Evolutionary conservation across 2,329 filamentous ascomycete species (phyloP).

Genomic region (Colletotrichum sansevieriae): DNA sequence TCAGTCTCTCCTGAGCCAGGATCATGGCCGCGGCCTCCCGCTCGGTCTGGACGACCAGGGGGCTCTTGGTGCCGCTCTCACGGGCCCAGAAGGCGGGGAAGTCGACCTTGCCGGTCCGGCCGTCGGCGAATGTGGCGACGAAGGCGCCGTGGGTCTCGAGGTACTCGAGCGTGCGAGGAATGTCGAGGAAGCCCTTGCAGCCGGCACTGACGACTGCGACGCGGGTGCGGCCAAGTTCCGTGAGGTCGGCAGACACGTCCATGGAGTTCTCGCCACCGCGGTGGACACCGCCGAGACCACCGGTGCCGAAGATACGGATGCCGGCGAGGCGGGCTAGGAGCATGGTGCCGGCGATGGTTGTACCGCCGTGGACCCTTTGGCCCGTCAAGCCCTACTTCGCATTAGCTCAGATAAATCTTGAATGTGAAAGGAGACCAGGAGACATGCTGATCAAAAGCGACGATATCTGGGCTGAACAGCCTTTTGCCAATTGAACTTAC

Average conservation of each 20-base stretch:
- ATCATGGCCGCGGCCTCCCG: conserved; percentile 91
- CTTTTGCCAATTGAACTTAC: conserved; percentile 59
- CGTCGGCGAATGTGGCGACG: conserved; percentile 92
- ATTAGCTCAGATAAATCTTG: conserved; percentile 24
- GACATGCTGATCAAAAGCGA: background rate
- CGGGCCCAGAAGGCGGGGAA: conserved; percentile 95
- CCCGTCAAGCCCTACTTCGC: conserved; percentile 70
- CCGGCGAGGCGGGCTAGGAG: conserved; percentile 87
- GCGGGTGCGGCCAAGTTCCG: conserved; percentile 89
- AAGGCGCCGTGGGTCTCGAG: conserved; percentile 80
- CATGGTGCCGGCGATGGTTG: conserved; percentile 95
- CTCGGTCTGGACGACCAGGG: conserved; percentile 79
- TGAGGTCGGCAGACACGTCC: conserved; percentile 96
- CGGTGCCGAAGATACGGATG: conserved; percentile 94
- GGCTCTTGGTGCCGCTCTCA: conserved; percentile 86
- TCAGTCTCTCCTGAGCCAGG: conserved; percentile 79
- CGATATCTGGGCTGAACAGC: too few species aligned
- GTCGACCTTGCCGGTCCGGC: conserved; percentile 77
- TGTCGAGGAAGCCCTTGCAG: conserved; percentile 96
- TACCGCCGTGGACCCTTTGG: conserved; percentile 84
- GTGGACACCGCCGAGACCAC: conserved; percentile 94
- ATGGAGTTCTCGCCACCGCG: conserved; percentile 87
- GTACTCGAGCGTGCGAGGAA: conserved; percentile 86
- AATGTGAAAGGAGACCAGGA: background rate
- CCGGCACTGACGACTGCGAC: conserved; percentile 91